phyloP scores from a whole-genome alignment of 495 filamentous ascomycete genomes.

The Tuber umbilicatum region DNA sequence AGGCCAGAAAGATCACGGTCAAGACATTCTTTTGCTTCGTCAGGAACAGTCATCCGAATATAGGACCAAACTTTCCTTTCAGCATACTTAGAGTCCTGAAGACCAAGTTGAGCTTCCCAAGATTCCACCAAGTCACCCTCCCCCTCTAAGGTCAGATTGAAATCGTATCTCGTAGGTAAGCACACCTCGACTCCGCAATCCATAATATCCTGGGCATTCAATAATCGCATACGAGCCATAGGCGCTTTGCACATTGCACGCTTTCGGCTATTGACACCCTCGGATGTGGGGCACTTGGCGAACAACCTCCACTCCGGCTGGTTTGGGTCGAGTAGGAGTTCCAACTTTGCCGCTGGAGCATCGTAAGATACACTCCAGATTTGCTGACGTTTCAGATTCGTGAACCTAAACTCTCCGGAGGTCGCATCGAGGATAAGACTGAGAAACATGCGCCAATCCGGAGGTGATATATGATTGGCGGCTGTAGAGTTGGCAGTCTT shows the following conservation, averaged over 20 bases:
- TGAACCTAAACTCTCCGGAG: slow-evolving; percentile 47
- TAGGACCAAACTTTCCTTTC: slow-evolving; percentile 46
- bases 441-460: slow-evolving; percentile 45
- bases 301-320: slow-evolving; percentile 53
- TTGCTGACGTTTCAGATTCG: slow-evolving; percentile 47
- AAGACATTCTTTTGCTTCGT: slow-evolving; percentile 40
- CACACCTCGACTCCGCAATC: slow-evolving; percentile 53
- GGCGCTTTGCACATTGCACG: slow-evolving; percentile 51
- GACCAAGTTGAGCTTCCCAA: slow-evolving; percentile 44
- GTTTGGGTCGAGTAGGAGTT: slow-evolving; percentile 47
- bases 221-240: slow-evolving; percentile 51
- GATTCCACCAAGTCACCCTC: slow-evolving; percentile 37
- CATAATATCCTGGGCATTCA: slow-evolving; percentile 39
- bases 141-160: slow-evolving; percentile 38
- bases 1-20: slow-evolving; percentile 50
- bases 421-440: slow-evolving; percentile 43
- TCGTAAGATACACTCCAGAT: slow-evolving; percentile 53
- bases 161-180: slow-evolving; percentile 42
- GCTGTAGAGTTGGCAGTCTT: slow-evolving; percentile 14
- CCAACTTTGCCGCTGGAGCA: slow-evolving; percentile 47
- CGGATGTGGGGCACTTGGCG: slow-evolving; percentile 45
- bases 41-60: slow-evolving; percentile 42
- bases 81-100: slow-evolving; percentile 43
- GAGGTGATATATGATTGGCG: slow-evolving; percentile 10
- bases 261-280: slow-evolving; percentile 45